Percentiles rank a stretch among this genome's conserved stretches.
Conservation (phyloP, 495 filamentous ascomycete genomes). For the Talaromyces stipitatus region DNA sequence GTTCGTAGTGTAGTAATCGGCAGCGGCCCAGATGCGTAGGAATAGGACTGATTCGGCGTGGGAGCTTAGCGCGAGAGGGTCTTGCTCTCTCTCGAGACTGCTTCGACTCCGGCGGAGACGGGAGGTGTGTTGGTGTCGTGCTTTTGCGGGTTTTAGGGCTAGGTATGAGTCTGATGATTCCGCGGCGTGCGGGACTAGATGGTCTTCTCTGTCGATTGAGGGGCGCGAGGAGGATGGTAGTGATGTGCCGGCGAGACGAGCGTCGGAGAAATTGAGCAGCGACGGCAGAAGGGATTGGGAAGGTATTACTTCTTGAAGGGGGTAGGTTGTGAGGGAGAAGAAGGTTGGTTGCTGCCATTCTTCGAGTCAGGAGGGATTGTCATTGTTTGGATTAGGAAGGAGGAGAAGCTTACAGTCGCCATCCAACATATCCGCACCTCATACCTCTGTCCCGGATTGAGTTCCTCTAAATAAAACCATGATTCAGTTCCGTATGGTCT, state of each 20-base stretch:
- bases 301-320: constrained; percentile 49
- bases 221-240: not conserved
- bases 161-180: no score
- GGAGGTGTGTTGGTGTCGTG: not conserved
- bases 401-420: constrained; percentile 61
- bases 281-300: constrained; percentile 54
- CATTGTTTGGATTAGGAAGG: not conserved
- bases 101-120: not conserved
- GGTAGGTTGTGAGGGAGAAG: constrained; percentile 61
- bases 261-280: constrained; percentile 53
- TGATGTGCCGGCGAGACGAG: constrained; percentile 27
- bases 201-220: not conserved
- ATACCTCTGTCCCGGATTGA: constrained; percentile 69
- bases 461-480: constrained; percentile 78
- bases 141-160: not conserved
- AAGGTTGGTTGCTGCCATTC: constrained; percentile 83
- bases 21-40: constrained; percentile 65
- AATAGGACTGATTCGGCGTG: constrained; percentile 58
- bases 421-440: constrained; percentile 93
- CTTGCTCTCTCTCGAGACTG: not conserved
- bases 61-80: constrained; percentile 7
- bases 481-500: constrained; percentile 54
- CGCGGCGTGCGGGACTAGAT: constrained; percentile 12
- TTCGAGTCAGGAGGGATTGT: not conserved
- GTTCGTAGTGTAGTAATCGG: constrained; percentile 76